Evolutionary conservation across 2,329 filamentous ascomycete genomes (phyloP).

Genomic region (Fusarium sp.): DNA sequence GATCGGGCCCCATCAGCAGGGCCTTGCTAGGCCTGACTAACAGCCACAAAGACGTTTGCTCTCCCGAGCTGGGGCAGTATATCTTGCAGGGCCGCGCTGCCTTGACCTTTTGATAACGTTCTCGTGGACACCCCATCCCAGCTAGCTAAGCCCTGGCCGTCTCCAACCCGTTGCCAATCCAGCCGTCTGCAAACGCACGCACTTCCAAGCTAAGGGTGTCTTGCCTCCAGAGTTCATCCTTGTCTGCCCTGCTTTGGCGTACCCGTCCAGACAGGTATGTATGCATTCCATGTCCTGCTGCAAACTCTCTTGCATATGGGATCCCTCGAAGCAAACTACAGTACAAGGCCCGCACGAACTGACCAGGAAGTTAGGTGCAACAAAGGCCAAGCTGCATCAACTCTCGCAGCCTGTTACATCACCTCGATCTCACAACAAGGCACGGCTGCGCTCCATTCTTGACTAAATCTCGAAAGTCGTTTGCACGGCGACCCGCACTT

Average conservation of each 20-base stretch:
- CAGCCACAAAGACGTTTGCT: conserved; percentile 26
- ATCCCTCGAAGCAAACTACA: conserved; percentile 30
- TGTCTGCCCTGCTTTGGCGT: conserved; percentile 25
- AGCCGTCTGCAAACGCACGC: conserved; percentile 28
- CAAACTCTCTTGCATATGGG: conserved; percentile 19
- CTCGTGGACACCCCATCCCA: conserved; percentile 41
- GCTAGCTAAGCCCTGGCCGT: conserved; percentile 42
- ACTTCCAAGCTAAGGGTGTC: conserved; percentile 34
- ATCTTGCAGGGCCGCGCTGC: conserved; percentile 45
- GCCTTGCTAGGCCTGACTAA: conserved; percentile 35
- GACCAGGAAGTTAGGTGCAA: conserved; percentile 35
- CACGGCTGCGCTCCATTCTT: conserved; percentile 22
- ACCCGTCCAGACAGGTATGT: conserved; percentile 22
- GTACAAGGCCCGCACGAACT: conserved; percentile 31
- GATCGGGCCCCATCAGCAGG: conserved; percentile 31
- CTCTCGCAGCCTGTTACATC: conserved; percentile 29
- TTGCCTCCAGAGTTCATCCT: conserved; percentile 36
- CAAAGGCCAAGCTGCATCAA: conserved; percentile 28
- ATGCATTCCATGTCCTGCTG: conserved; percentile 21
- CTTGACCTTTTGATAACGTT: conserved; percentile 38
- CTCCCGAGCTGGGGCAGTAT: conserved; percentile 36
- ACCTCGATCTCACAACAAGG: conserved; percentile 19
- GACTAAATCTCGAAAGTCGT: conserved; percentile 31
- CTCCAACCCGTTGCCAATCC: conserved; percentile 38
- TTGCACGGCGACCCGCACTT: conserved; percentile 40